Evolutionary conservation across 2,329 filamentous ascomycete genomes (phyloP), one percentile per base, ranked within the genome.

Genomic region (Truncatella angustata): DNA sequence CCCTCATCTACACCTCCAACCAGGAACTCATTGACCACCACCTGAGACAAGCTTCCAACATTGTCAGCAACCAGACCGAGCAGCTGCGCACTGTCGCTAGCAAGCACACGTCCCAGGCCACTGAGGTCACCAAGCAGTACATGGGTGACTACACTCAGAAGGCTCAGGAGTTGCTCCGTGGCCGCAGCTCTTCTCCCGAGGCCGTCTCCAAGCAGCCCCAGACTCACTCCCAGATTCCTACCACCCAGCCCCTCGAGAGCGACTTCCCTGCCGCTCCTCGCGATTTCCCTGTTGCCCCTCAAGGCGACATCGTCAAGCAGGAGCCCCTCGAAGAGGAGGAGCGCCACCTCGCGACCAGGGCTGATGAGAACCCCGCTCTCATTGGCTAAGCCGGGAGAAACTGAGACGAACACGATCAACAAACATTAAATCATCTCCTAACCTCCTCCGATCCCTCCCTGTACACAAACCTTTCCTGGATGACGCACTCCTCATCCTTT

Each of bases 1-100:
- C 85, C 26, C 75, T 88, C 49, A 63, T 87, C 65, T 88, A 88
- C 72, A 78, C 77, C 60, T 76, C 77, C 62, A 88, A 88, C 78
- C 77, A 87, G 73, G 85, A 88, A 71, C 69, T 87, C 53, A 88
- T 88, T 61, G 85, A 88, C 63, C 68, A 76, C 58, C 79, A 87
- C 60, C 66, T 88, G 59, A 72, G 80, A 67, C 74, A 81, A 56
- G 80, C 76, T 50, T 76, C 78, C 37, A 75, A 84, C 28, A 65
- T 85, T 35, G 73, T 87, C 64, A 80, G 78, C 66, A 74, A 78
- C 56, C 85, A 88, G 73, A 84, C 85, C 47, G 71, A 76, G 56
- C 83, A 87, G 73, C 74, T 87, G 48, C 80, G 81, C 62, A 71
- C 73, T 52, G 74, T 85, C 52, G 84, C 84, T 36, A 79, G 77